phyloP scores from a whole-genome alignment of 169 alveolate genomes.

The Plasmodium ovale region DNA sequence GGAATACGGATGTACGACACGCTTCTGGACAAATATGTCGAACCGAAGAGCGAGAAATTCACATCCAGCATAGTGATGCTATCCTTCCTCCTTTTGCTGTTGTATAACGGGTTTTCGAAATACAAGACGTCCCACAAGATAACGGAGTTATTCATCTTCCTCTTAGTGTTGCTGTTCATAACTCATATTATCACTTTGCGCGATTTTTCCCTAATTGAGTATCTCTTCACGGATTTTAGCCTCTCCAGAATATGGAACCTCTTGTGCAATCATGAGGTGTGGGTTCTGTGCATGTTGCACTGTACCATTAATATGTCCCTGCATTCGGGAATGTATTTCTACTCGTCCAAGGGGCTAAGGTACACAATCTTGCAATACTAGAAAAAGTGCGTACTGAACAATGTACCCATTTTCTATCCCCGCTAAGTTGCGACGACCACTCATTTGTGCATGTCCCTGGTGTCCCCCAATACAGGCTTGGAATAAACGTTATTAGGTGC shows the following conservation, averaged over 20 bases:
- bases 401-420: too few relatives aligned
- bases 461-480: not conserved
- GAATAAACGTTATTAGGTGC: slow-evolving; percentile 8
- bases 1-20: slow-evolving; percentile 55
- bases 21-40: slow-evolving; percentile 25
- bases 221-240: slow-evolving; percentile 4
- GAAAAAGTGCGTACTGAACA: too few relatives aligned
- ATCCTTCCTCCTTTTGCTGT: slow-evolving; percentile 27
- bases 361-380: not conserved
- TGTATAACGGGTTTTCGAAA: slow-evolving; percentile 41
- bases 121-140: slow-evolving; percentile 43
- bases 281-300: slow-evolving; percentile 67
- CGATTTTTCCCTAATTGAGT: slow-evolving; percentile 17
- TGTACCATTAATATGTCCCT: slow-evolving; percentile 33
- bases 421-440: too few relatives aligned
- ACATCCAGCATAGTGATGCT: not conserved
- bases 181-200: slow-evolving; percentile 22
- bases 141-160: slow-evolving; percentile 5
- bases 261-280: slow-evolving; percentile 37
- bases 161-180: slow-evolving; percentile 16
- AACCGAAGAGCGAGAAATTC: slow-evolving; percentile 30
- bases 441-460: not conserved
- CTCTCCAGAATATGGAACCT: not conserved
- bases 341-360: slow-evolving; percentile 70
- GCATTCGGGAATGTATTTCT: slow-evolving; percentile 61